Percentiles rank a stretch among this genome's conserved stretches.
These are phyloP conservation scores for Fermentozyma sake DNA, from an alignment of 1,139 yeast species.

Conservation along the genomic window DNA sequence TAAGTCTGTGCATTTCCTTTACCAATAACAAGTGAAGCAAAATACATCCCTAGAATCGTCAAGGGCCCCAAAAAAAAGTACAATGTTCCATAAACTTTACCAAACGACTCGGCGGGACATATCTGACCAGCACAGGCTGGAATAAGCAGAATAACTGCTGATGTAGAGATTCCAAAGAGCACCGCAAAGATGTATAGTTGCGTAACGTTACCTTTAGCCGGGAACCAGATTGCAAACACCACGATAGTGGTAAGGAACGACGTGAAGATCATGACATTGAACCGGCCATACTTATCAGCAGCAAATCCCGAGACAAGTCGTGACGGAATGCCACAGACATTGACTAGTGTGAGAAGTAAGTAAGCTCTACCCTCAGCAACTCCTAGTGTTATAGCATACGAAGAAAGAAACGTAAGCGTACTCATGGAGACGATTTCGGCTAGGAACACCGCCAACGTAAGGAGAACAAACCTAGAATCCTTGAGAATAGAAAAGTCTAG, in stretches of 20 bases:
- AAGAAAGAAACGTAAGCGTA: constrained; percentile 33
- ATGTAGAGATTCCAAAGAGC: constrained; percentile 18
- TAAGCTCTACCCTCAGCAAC: constrained; percentile 18
- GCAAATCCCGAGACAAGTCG: constrained; percentile 24
- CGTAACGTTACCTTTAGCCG: constrained; percentile 20
- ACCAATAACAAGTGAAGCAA: constrained; percentile 29
- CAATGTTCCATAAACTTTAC: constrained; percentile 27
- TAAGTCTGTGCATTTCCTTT: constrained; percentile 3
- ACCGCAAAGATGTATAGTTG: constrained; percentile 25
- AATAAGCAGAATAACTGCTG: constrained; percentile 27
- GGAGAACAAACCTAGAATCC: constrained; percentile 34
- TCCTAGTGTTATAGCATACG: constrained; percentile 26
- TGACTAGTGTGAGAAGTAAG: constrained; percentile 24
- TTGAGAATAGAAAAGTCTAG: constrained; percentile 40
- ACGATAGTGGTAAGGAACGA: constrained; percentile 17
- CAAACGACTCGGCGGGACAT: constrained; percentile 25
- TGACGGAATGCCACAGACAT: constrained; percentile 27
- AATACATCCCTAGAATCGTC: constrained; percentile 29
- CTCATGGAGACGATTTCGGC: constrained; percentile 47
- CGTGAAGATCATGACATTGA: constrained; percentile 23
- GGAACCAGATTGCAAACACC: constrained; percentile 24
- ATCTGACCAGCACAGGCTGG: constrained; percentile 32
- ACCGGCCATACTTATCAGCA: constrained; percentile 29
- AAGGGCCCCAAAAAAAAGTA: constrained; percentile 23
- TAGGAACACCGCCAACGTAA: constrained; percentile 40